These are phyloP conservation scores for Lipomyces oligophaga DNA, from an alignment of 805 yeast species.

Conservation along the genomic window DNA sequence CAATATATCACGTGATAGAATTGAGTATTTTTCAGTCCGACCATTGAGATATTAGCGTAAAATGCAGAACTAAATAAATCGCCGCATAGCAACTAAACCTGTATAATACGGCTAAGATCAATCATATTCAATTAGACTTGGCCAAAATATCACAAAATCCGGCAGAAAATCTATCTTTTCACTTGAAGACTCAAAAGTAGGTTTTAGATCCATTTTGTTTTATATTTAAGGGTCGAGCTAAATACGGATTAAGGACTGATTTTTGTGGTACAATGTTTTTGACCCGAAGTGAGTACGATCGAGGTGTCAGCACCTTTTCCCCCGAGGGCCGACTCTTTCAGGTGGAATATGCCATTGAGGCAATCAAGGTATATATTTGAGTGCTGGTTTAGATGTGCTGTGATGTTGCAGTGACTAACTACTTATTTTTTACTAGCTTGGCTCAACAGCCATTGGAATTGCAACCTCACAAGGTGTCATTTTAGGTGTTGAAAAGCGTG, in stretches of 20 bases:
- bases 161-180: too few relatives aligned
- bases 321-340: conserved; percentile 98
- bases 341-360: conserved; percentile 96
- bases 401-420: too few relatives aligned
- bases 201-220: too few relatives aligned
- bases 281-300: conserved; percentile 98
- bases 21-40: conserved; percentile 7
- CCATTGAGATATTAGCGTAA: not conserved
- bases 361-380: conserved; percentile 60
- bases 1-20: too few relatives aligned
- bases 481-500: conserved; percentile 94
- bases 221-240: too few relatives aligned
- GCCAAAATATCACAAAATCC: too few relatives aligned
- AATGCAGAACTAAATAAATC: conserved; percentile 2
- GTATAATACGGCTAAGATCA: too few relatives aligned
- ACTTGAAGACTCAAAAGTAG: too few relatives aligned
- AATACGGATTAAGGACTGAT: too few relatives aligned
- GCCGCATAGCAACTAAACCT: too few relatives aligned
- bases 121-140: too few relatives aligned
- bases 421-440: conserved; percentile 42
- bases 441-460: conserved; percentile 98
- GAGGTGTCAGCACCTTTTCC: conserved; percentile 97
- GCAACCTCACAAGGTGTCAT: conserved; percentile 94
- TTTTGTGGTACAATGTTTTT: conserved; percentile 80
- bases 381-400: not conserved